phyloP scores from a whole-genome alignment of 2,329 filamentous ascomycete species.

The Gnomoniopsis smithogilvyi region DNA sequence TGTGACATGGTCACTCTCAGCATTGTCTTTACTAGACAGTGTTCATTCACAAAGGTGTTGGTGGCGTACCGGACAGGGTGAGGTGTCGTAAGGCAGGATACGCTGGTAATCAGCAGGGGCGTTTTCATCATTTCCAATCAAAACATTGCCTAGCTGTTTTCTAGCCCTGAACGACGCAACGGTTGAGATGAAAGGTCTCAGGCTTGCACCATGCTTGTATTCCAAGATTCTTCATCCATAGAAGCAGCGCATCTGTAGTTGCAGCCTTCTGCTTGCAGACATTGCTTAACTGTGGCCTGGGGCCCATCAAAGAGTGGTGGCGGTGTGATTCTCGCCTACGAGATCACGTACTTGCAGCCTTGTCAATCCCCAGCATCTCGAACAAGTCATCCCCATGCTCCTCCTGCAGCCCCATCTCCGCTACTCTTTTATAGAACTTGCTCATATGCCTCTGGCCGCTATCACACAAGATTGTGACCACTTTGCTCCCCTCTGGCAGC shows the following conservation, averaged over 20 bases:
- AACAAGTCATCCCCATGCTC: constrained; percentile 51
- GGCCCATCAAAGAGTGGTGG: not conserved
- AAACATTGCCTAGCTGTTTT: too few relatives aligned
- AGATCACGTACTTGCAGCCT: not conserved
- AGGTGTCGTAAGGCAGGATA: not conserved
- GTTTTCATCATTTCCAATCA: not conserved
- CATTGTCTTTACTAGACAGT: not conserved
- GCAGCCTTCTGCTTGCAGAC: not conserved
- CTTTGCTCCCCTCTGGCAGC: constrained; percentile 57
- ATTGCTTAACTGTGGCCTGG: not conserved
- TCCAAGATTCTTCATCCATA: not conserved
- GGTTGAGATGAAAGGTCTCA: not conserved
- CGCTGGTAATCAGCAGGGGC: not conserved
- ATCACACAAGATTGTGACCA: constrained; percentile 85
- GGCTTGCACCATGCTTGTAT: not conserved
- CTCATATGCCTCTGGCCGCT: constrained; percentile 78
- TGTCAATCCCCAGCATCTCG: constrained; percentile 43
- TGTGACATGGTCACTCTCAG: not conserved
- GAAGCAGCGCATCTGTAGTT: not conserved
- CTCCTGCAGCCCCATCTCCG: constrained; percentile 63
- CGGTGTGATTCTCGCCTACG: not conserved
- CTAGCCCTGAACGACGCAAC: not conserved
- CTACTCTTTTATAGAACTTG: constrained; percentile 79
- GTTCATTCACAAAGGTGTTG: constrained; percentile 12
- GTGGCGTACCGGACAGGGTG: constrained; percentile 14